These are phyloP conservation scores for Ampelomyces quisqualis DNA, from an alignment of 2,329 filamentous ascomycete genomes.

Conservation along the genomic window DNA sequence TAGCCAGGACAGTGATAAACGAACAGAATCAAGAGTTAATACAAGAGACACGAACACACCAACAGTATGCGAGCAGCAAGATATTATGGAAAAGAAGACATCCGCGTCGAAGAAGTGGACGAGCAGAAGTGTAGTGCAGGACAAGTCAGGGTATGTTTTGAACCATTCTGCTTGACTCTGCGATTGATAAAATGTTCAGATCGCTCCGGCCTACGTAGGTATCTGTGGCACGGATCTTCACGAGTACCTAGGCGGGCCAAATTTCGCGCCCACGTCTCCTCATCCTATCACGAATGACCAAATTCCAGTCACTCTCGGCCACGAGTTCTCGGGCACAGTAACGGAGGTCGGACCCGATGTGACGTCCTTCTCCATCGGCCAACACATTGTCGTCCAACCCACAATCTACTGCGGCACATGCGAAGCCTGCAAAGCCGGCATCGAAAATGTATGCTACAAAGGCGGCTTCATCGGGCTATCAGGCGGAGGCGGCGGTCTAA, in stretches of 20 bases:
- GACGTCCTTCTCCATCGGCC: slow-evolving; percentile 52
- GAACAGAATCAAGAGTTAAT: slow-evolving; percentile 6
- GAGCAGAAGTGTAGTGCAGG: slow-evolving; percentile 51
- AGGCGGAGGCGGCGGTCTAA: slow-evolving; percentile 58
- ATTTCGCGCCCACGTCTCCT: slow-evolving; percentile 53
- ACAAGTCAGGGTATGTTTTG: slow-evolving; percentile 48
- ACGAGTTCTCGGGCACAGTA: slow-evolving; percentile 65
- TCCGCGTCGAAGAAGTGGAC: slow-evolving; percentile 56
- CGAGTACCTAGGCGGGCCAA: slow-evolving; percentile 54
- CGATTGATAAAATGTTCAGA: slow-evolving; percentile 18
- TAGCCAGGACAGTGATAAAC: slow-evolving; percentile 11
- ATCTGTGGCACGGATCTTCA: slow-evolving; percentile 57
- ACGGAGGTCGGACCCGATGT: slow-evolving; percentile 59
- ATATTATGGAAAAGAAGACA: slow-evolving; percentile 58
- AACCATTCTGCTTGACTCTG: neutral
- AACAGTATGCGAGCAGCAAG: slow-evolving; percentile 54
- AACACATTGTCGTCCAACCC: slow-evolving; percentile 61
- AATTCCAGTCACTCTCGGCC: slow-evolving; percentile 62
- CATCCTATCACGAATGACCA: slow-evolving; percentile 60
- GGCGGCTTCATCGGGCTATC: slow-evolving; percentile 56
- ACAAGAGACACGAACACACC: neutral
- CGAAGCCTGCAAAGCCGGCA: slow-evolving; percentile 54
- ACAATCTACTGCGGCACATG: slow-evolving; percentile 61
- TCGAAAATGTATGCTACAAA: slow-evolving; percentile 60
- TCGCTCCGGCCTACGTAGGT: slow-evolving; percentile 53